Base-by-base conservation (phyloP, 2,329 filamentous ascomycete genomes). In the Aspergillus alliaceus region DNA sequence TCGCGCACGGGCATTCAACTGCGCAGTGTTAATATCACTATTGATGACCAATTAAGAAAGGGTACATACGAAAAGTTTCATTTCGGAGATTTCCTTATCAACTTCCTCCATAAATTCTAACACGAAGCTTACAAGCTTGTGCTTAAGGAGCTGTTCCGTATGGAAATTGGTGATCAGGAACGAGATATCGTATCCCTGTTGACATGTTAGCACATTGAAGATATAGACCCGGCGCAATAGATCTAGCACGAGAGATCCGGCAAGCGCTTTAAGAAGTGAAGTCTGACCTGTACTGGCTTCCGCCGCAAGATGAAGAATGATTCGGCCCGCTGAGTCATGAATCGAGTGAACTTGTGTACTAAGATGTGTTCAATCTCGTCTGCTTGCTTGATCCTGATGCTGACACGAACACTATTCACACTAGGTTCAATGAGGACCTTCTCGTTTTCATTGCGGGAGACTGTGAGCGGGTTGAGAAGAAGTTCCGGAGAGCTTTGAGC, bases 101-200 rank as follows among this genome's bases (percentile, higher is more conserved):
- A 99, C 96, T 75, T 99, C 95, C 77, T 99, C 93, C 93, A 99
- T 98, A 72, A 99, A 99, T 72, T 98, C 89, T 64, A 99, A 97
- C 66, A 99, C 96, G 71, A 99, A 99, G 75, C 99, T 95, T 32
- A 99, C 96, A 66, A 99, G 83, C 82, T 99, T 98, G 75, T 99
- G 93, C 82, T 98, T 98, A 73, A 98, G 77, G 92, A 99, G 96
- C 74, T 96, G 90, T 77, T 98, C 95, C 4, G 95, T 98, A 71
- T 99, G 95, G 82, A 95, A 96, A 79, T 99, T 99, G 47, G 95
- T 99, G 72, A 99, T 96, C 71, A 99, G 77, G 82, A 99, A 99
- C 7, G 93, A 97, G 67, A 99, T 99, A 69, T 99, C 95, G 75
- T 99, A 99, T 67, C 93, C 95, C 91, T 93, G 62, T 88, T 59